These are phyloP conservation scores for Fagopyrum homotropicum DNA, from an alignment of 148 eudicot species.

Conservation along the genomic window DNA sequence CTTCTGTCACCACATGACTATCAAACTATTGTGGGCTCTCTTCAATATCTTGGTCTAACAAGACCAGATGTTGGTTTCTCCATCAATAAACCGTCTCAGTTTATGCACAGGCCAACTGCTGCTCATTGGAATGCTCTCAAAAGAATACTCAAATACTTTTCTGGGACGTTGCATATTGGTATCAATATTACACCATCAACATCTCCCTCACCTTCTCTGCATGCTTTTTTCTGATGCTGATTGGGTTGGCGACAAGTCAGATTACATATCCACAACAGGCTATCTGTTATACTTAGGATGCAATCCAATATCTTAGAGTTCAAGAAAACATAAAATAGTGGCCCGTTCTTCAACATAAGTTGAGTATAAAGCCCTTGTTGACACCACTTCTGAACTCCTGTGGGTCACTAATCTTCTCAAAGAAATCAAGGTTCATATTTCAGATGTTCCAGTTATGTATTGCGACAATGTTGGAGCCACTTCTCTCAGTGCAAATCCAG, in stretches of 20 bases:
- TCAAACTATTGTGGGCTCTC: not conserved
- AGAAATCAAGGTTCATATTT: not conserved
- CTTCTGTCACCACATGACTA: too few relatives aligned
- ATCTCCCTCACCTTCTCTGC: not conserved
- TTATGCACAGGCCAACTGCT: not conserved
- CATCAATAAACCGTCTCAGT: not conserved
- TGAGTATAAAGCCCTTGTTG: not conserved
- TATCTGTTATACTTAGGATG: not conserved
- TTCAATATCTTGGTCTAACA: not conserved
- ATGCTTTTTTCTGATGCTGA: conserved; percentile 4
- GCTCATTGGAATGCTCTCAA: not conserved
- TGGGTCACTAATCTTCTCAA: not conserved
- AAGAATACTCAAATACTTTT: not conserved
- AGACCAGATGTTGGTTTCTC: not conserved
- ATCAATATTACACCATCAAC: not conserved
- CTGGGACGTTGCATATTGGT: not conserved
- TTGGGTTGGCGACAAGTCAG: not conserved
- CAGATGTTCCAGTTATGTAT: not conserved
- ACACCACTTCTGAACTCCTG: not conserved
- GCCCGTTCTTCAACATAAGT: too few relatives aligned
- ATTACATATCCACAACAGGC: not conserved
- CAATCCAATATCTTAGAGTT: not conserved
- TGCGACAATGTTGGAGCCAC: too few relatives aligned
- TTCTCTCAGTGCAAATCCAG: too few relatives aligned
- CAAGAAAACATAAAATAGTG: too few relatives aligned